phyloP scores from a whole-genome alignment of 352 stramenopile genomes.

The Globisporangium acanthophoron region DNA sequence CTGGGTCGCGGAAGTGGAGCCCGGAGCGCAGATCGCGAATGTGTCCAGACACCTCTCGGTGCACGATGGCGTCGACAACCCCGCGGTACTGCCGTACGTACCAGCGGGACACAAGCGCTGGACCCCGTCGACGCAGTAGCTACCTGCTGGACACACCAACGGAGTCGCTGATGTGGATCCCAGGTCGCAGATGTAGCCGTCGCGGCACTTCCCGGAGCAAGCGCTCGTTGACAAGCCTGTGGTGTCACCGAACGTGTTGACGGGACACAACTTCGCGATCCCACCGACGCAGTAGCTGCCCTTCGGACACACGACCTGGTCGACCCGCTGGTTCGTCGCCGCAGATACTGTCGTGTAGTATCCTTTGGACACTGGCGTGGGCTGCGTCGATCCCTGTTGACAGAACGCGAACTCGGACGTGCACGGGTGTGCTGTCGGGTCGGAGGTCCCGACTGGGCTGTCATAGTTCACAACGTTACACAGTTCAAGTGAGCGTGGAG shows the following conservation, averaged over 20 bases:
- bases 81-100: slow-evolving; percentile 42
- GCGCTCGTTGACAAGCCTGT: slow-evolving; percentile 28
- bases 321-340: slow-evolving; percentile 27
- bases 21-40: slow-evolving; percentile 34
- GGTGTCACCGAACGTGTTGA: slow-evolving; percentile 41
- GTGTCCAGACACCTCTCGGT: slow-evolving; percentile 50
- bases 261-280: slow-evolving; percentile 40
- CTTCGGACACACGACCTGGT: slow-evolving; percentile 44
- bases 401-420: slow-evolving; percentile 35
- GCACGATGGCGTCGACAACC: slow-evolving; percentile 32
- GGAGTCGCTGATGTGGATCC: slow-evolving; percentile 39
- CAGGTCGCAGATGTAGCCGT: slow-evolving; percentile 43
- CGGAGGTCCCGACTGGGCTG: slow-evolving; percentile 39
- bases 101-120: slow-evolving; percentile 46
- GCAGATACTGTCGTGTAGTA: slow-evolving; percentile 41
- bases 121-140: slow-evolving; percentile 48
- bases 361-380: slow-evolving; percentile 28
- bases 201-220: slow-evolving; percentile 53
- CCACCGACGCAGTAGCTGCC: slow-evolving; percentile 62
- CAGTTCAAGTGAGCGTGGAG: not conserved
- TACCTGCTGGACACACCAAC: slow-evolving; percentile 45
- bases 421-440: slow-evolving; percentile 35
- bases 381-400: slow-evolving; percentile 27
- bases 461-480: not conserved
- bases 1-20: slow-evolving; percentile 36